phyloP scores from a whole-genome alignment of 2,329 filamentous ascomycete species.

The Phaeosphaeriaceae sp. region DNA sequence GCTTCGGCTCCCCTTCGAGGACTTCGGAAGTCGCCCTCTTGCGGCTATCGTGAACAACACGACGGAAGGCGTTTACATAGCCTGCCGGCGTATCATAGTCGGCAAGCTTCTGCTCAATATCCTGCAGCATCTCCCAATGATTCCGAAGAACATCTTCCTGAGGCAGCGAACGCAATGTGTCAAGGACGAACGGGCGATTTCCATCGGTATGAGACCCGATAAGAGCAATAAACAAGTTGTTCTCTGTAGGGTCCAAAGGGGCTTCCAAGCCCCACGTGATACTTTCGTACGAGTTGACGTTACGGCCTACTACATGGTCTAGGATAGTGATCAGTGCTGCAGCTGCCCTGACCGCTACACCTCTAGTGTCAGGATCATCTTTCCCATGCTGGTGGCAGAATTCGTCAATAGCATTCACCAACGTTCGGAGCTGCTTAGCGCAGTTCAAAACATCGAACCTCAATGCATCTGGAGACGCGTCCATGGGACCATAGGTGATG shows the following conservation, averaged over 20 bases:
- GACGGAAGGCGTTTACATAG: slow-evolving; percentile 35
- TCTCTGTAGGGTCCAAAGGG: slow-evolving; percentile 31
- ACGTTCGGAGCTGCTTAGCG: slow-evolving; percentile 33
- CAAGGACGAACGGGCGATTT: slow-evolving; percentile 36
- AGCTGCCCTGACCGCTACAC: slow-evolving; percentile 33
- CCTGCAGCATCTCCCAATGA: slow-evolving; percentile 35
- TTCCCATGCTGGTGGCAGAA: slow-evolving; percentile 33
- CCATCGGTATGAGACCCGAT: slow-evolving; percentile 28
- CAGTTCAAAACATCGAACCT: slow-evolving; percentile 37
- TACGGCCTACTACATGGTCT: slow-evolving; percentile 39
- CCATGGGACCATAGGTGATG: slow-evolving; percentile 34
- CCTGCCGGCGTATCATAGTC: slow-evolving; percentile 27
- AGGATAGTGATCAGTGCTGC: slow-evolving; percentile 42
- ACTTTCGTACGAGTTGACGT: slow-evolving; percentile 40
- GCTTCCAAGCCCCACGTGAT: slow-evolving; percentile 38
- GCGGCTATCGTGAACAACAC: slow-evolving; percentile 37
- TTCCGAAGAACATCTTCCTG: slow-evolving; percentile 39
- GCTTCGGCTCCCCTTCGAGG: slow-evolving; percentile 39
- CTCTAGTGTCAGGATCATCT: slow-evolving; percentile 25
- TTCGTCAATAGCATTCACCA: slow-evolving; percentile 37
- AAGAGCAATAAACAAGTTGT: slow-evolving; percentile 42
- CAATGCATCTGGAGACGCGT: slow-evolving; percentile 27
- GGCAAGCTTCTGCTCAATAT: slow-evolving; percentile 35
- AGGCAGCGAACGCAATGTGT: slow-evolving; percentile 33
- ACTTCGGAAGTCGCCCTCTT: slow-evolving; percentile 41